phyloP scores from a whole-genome alignment of 2,329 filamentous ascomycete genomes.

The Diaporthe sp. region DNA sequence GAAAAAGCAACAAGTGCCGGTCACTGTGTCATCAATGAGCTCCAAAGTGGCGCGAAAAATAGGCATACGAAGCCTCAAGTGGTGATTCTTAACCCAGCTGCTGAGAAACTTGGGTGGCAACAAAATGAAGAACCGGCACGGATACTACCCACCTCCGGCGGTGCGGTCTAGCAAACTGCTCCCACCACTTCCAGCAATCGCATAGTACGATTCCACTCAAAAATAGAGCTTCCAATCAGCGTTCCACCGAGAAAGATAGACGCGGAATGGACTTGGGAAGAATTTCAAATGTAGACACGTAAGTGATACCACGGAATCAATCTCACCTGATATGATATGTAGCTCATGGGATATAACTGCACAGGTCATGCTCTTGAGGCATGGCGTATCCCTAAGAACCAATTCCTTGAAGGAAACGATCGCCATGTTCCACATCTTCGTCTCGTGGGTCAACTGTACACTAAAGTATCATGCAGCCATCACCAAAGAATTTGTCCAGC shows the following conservation, averaged over 20 bases:
- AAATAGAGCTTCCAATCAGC: background rate
- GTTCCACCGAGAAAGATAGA: fast-evolving
- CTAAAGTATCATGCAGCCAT: background rate
- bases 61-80: background rate
- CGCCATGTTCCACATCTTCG: too few relatives aligned
- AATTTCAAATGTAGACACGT: background rate
- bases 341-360: background rate
- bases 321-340: background rate
- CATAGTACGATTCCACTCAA: background rate
- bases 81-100: background rate
- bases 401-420: background rate
- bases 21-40: background rate
- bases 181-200: background rate
- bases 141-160: background rate
- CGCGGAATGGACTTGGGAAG: background rate
- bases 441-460: background rate
- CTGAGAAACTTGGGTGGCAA: background rate
- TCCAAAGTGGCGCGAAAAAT: background rate
- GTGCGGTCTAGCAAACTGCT: background rate
- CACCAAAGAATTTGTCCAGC: background rate
- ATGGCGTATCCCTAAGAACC: too few relatives aligned
- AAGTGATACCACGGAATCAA: background rate
- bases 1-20: too few relatives aligned
- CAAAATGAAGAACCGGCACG: background rate
- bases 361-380: background rate